Percentiles rank a stretch among this genome's conserved stretches.
Conservation (phyloP, 2,329 filamentous ascomycete genomes). For the Lasiodiplodia hormozganensis region DNA sequence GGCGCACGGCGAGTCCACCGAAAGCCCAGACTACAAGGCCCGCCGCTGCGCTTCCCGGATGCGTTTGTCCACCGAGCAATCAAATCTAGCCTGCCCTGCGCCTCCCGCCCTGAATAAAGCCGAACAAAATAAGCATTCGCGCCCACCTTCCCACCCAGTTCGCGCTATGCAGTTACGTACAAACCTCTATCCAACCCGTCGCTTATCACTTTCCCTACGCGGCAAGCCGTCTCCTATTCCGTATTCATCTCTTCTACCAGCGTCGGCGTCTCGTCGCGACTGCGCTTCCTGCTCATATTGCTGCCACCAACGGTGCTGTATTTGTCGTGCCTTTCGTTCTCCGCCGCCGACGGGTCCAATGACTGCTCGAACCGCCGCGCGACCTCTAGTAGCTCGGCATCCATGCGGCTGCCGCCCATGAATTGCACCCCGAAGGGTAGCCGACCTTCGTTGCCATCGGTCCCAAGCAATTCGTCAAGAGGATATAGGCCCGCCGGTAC, state of each 20-base stretch:
- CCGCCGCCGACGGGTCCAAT: conserved; percentile 1
- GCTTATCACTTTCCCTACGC: not conserved
- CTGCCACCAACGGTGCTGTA: not conserved
- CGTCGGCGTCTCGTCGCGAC: conserved; percentile 20
- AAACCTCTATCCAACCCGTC: not conserved
- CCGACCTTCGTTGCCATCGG: conserved; percentile 35
- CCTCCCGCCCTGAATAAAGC: not conserved
- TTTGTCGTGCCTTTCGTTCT: conserved; percentile 6
- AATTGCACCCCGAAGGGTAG: conserved; percentile 53
- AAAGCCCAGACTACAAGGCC: not conserved
- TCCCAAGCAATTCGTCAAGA: conserved; percentile 38
- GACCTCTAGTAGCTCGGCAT: conserved; percentile 50
- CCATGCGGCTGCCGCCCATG: conserved; percentile 46
- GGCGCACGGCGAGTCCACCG: not conserved
- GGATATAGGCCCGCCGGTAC: conserved; percentile 58
- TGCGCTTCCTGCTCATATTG: conserved; percentile 19
- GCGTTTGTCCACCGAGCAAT: not conserved
- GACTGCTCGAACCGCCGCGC: conserved; percentile 41
- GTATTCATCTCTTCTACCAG: conserved; percentile 23
- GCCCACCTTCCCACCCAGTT: not conserved
- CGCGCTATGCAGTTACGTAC: conserved; percentile 20
- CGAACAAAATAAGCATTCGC: not conserved
- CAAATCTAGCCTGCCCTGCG: not conserved
- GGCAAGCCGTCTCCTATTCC: conserved; percentile 8
- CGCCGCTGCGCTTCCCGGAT: conserved; percentile 9